Conservation (phyloP, 129 eudicot genomes). For the Pittosporum tobira region DNA sequence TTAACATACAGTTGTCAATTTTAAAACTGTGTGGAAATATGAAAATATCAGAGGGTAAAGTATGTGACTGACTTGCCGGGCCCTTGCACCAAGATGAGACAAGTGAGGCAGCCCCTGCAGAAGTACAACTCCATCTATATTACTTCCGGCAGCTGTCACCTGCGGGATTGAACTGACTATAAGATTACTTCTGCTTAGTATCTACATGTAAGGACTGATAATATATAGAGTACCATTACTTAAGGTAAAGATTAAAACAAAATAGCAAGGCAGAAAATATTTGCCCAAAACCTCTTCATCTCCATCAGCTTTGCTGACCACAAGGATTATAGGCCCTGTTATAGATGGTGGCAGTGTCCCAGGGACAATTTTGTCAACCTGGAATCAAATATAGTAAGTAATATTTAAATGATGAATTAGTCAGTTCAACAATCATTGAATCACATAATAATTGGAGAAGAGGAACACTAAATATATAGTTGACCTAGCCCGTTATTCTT, state of each 20-base stretch:
- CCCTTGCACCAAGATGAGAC: slow-evolving; percentile 97
- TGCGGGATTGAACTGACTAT: slow-evolving; percentile 23
- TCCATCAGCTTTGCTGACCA: slow-evolving; percentile 92
- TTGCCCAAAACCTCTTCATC: slow-evolving; percentile 88
- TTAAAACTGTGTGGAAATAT: no score
- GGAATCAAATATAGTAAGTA: slow-evolving; percentile 5
- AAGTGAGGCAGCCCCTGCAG: slow-evolving; percentile 96
- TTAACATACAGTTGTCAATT: no score
- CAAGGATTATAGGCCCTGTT: slow-evolving; percentile 72
- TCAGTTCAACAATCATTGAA: not conserved
- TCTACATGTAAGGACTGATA: not conserved
- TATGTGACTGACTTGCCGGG: slow-evolving; percentile 72
- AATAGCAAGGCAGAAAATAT: not conserved
- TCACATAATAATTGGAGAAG: no score
- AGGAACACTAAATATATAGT: no score
- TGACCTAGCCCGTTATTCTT: no score
- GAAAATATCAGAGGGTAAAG: not conserved
- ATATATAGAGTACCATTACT: no score
- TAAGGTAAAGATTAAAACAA: no score
- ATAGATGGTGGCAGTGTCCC: slow-evolving; percentile 63
- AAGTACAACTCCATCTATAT: slow-evolving; percentile 79
- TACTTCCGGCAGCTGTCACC: slow-evolving; percentile 95
- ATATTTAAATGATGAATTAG: not conserved
- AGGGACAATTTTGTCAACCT: slow-evolving; percentile 83
- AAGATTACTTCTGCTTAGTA: not conserved